These are phyloP conservation scores for Moesziomyces sp. DNA, from an alignment of 1,284 basidiomycete species.

Conservation along the genomic window DNA sequence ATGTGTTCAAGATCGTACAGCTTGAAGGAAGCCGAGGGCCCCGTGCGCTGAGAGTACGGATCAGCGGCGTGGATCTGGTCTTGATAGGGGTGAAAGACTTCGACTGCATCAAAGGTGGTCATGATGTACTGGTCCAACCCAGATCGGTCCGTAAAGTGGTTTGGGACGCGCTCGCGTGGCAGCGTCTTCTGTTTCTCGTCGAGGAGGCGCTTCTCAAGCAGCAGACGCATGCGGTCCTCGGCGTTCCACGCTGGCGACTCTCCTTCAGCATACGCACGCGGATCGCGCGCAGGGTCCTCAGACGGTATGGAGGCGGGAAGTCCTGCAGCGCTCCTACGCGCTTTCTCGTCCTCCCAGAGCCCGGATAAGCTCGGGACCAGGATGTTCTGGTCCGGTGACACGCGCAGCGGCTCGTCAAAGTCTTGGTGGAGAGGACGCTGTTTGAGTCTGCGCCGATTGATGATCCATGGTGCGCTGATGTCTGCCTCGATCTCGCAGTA, in stretches of 20 bases:
- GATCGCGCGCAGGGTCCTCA: constrained; percentile 47
- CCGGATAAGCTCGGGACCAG: constrained; percentile 88
- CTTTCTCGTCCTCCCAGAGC: constrained; percentile 92
- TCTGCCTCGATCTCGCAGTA: constrained; percentile 86
- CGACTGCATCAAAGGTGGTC: constrained; percentile 85
- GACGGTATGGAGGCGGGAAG: constrained; percentile 50
- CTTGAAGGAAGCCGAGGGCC: constrained; percentile 36
- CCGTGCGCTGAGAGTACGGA: constrained; percentile 43
- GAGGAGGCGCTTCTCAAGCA: constrained; percentile 57
- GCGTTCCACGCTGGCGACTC: constrained; percentile 61
- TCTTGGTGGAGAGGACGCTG: constrained; percentile 81
- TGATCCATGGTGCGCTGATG: constrained; percentile 80
- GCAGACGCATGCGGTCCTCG: constrained; percentile 65
- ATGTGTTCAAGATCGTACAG: constrained; percentile 51
- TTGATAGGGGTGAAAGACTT: constrained; percentile 56
- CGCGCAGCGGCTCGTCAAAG: constrained; percentile 42
- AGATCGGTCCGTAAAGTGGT: constrained; percentile 47
- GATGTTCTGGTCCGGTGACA: constrained; percentile 72
- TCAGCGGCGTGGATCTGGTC: constrained; percentile 40
- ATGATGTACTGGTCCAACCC: constrained; percentile 77
- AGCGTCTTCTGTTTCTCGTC: constrained; percentile 70
- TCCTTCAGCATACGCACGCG: constrained; percentile 33
- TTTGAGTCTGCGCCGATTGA: constrained; percentile 79
- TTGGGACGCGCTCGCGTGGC: constrained; percentile 27
- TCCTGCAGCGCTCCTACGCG: constrained; percentile 71